phyloP scores from a whole-genome alignment of 73 alveolate genomes.

The Tetrahymena malaccensis region DNA sequence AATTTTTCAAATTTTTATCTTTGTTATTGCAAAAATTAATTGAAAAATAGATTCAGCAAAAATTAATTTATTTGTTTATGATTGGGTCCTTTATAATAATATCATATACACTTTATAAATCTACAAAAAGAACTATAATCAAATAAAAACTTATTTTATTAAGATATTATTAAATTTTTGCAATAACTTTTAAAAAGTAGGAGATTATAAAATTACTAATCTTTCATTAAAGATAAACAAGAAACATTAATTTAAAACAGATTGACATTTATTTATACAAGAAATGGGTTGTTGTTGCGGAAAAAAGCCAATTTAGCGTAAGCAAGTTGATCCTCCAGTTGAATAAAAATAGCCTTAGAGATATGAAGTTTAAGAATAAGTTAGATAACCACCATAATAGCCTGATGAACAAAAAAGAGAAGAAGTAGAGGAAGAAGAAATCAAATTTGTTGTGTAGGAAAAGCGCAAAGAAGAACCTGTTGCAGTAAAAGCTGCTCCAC shows the following conservation, averaged over 20 bases:
- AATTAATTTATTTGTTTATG: neutral
- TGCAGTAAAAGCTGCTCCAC: neutral
- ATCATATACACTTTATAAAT: neutral
- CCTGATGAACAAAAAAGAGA: neutral
- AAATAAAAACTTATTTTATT: neutral
- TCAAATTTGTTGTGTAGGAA: neutral
- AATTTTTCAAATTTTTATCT: neutral
- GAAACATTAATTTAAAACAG: too few species aligned
- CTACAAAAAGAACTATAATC: neutral
- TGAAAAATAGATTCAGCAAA: neutral
- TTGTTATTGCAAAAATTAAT: neutral
- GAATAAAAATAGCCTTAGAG: neutral
- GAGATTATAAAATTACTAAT: neutral
- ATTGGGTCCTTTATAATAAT: too few species aligned
- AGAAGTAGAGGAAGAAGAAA: neutral
- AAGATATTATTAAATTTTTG: neutral
- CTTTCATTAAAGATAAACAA: neutral
- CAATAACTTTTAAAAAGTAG: neutral
- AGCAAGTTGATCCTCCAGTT: neutral
- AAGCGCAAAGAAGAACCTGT: neutral
- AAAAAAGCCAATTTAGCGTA: neutral
- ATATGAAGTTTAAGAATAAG: neutral
- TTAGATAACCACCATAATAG: neutral
- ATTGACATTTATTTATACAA: too few species aligned
- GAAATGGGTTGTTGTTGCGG: neutral